Percentiles rank a stretch among this genome's conserved stretches.
Conservation (phyloP, 305 asterid species). For the Solanum hybrid region DNA sequence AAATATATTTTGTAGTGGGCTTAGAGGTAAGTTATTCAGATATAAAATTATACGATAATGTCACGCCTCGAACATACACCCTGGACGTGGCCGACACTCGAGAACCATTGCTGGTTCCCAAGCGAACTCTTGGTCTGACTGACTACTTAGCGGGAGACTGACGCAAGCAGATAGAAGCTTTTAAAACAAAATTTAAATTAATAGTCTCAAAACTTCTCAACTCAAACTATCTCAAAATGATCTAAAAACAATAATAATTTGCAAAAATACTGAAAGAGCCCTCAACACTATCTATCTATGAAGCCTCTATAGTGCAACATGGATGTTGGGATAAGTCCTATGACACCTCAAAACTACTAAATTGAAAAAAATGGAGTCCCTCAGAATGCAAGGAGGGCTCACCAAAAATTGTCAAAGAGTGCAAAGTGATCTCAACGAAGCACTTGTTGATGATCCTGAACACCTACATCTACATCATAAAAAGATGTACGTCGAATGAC, state of each 20-base stretch:
- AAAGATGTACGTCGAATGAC: not conserved
- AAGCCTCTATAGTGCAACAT: not conserved
- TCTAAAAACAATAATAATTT: no score
- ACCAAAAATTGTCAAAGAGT: not conserved
- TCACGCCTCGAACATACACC: not conserved
- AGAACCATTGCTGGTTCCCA: accelerated
- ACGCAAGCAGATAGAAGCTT: not conserved
- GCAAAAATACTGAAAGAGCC: not conserved
- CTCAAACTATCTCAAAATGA: not conserved
- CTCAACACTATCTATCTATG: not conserved
- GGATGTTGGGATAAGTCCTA: not conserved
- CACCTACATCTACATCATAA: not conserved
- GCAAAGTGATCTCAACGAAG: not conserved
- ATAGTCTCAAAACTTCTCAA: not conserved
- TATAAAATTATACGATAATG: no score
- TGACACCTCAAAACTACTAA: not conserved
- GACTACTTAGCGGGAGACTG: not conserved
- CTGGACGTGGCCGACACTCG: not conserved
- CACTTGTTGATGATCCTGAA: no score
- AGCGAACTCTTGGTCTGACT: not conserved
- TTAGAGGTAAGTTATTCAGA: not conserved
- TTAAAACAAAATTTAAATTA: no score
- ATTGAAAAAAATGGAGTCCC: not conserved
- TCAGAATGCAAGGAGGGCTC: not conserved
- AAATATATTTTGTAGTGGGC: no score